Evolutionary conservation across 305 asterid species (phyloP), one percentile per base, ranked within the genome.

Genomic region (Fraxinus xanthoxyloides): DNA sequence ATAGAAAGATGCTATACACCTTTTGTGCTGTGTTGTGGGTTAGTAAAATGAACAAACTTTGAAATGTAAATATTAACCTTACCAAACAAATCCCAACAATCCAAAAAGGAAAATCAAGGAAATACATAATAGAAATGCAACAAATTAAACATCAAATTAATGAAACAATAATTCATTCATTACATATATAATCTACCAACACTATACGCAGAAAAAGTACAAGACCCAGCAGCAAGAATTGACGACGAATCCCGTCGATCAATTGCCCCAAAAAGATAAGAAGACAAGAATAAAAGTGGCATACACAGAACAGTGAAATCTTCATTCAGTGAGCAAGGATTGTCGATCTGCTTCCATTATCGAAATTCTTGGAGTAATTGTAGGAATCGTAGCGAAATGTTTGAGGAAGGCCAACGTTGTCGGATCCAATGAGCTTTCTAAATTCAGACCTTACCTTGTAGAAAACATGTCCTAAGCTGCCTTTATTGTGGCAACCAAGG

Each of bases 381-480:
- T 65, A 77, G 76, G 91, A 86, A 67, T 87, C 88, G 79, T 87
- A 86, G 34, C 90, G 90, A 83, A 85, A 86, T 51, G 94, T 90
- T 80, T 90, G 93, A 80, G 97, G 98, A 79, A 94, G 94, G 0
- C 91, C 91, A 72, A 87, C 90, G 75, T 84, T 86, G 83, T 90
- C 88, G 61, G 90, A 79, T 75, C 93, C 82, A 77, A 81, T 59
- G n/a, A 94, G 89, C 85, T 86, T 91, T 76, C 92, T 87, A 82
- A 93, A 83, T 84, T 91, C 93, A 7, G 91, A 85, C 80, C 92
- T 88, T 83, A 90, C 84, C 87, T 90, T 93, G 90, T 83, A 93
- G 46, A 93, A 82, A 75, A 95, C 90, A 78, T 93, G 98, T 59
- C 93, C 88, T 95, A 93, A 93, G 87, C 91, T 95, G 61, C 98